Evolutionary conservation across 441 rosid genomes (phyloP), one percentile per base, ranked within the genome.

Genomic region (Pelargonium fulgidum): DNA sequence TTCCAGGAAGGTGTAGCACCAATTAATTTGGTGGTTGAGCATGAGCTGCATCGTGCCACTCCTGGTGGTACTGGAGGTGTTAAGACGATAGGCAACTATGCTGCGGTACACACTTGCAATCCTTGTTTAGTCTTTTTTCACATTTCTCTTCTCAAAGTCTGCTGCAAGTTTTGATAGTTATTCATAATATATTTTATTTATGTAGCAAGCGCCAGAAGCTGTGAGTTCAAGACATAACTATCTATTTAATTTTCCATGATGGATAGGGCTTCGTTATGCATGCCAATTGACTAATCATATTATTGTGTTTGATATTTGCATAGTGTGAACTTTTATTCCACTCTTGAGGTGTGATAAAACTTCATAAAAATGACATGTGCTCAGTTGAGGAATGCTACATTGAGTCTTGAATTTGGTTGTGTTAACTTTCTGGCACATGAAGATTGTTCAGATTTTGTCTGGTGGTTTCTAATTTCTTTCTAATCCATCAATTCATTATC

Each of bases 51-150:
- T 69, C 90, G 93, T 66, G 93, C 90, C 45, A 81, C 89, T 64
- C 93, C 93, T 76, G 93, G 93, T 67, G 93, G 90, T 61, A 88
- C 93, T 4, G 90, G 93, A 66, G 86, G 93, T 63, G 90, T 88
- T 17, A 88, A 88, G 76, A 84, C 89, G 65, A 88, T 88, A 1
- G 93, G 90, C 50, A 87, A 87, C 44, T 87, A 86, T 72, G 93
- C 90, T 73, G 93, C 89, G 66, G 93, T 88, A 83, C 80, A 85
- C 68, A 44, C 68, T 48, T 63, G 20, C 42, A 52, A 16, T 72
- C 44, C 58, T 68, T 73, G 22, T 50, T 62, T 48, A 44, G 65
- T 36, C 52, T 14, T 16, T 16, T 16, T 54, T 7, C 22, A 54
- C 22, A 14, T 16, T 14, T 45, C 52, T 42, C 13, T 17, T 56